Evolutionary conservation across 2,329 filamentous ascomycete genomes (phyloP), one percentile per base, ranked within the genome.

Genomic region (Teratosphaeria epicoccoides): DNA sequence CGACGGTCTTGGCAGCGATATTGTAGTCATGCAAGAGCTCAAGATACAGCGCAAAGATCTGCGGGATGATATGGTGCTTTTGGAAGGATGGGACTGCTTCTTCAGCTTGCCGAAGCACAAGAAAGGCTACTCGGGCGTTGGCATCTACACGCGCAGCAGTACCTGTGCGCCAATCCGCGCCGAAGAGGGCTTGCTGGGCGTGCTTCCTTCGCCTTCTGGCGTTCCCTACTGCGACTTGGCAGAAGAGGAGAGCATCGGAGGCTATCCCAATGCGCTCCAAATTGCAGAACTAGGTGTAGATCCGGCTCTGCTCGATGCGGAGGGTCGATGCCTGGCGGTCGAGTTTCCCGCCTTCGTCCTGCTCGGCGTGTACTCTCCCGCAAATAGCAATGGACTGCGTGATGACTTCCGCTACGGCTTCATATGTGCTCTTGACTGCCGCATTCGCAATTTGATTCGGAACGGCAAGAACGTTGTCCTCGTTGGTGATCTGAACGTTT

Each of bases 341-440:
- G 93, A 97, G 65, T 97, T 98, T 60, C 88, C 89, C 0, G 90
- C 88, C 2, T 97, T 98, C 66, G 88, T 98, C 4, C 78, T 98
- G 14, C 80, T 98, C 48, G 93, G 91, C 3, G 84, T 94, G 2
- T 97, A 98, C 70, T 88, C 87, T 61, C 93, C 93, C 10, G 93
- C 91, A 22, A 89, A 86, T 61, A 83, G 89, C 53, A 90, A 95
- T 61, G 88, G 93, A 55, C 80, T 81, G 2, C 80, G 93, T 24
- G 84, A 90, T 59, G 82, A 86, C 56, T 98, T 95, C 63, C 84
- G 91, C 12, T 75, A 85, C 50, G 83, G 79, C 22, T 98, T 94
- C 64, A 76, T 95, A 40, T 80, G 83, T 56, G 83, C 87, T 2
- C 75, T 98, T 5, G 89, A 97, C 63, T 79, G 81, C 43, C 82